Base-by-base conservation (phyloP, 2,329 filamentous ascomycete species). In the Leptographium wingfieldii region DNA sequence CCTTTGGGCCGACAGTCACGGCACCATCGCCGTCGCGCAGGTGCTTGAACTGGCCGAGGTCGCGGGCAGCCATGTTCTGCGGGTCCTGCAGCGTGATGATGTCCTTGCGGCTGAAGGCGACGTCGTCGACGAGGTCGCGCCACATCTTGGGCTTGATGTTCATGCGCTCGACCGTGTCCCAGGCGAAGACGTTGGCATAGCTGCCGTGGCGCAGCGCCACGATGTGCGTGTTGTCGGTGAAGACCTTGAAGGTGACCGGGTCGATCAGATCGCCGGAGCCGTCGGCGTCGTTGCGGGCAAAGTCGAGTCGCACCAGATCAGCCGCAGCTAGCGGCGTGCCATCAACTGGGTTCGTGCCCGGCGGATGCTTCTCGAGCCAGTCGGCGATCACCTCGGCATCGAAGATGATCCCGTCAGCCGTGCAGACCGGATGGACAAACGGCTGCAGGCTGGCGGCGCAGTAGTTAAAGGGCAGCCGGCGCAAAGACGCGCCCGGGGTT, bases 141-240 rank as follows among this genome's bases (percentile, higher is more conserved):
- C 94, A 99, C 76, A 95, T 87, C 80, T 96, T 97, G 56, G 90
- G 81, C 76, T 97, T 97, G 73, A 99, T 87, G 72, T 99, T 99
- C 76, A 99, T 83, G 67, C 89, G 82, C 73, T 97, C 90, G 46
- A 99, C 84, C 1, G 95, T 99, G 68, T 99, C 95, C 83, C 87
- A 96, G 1, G 92, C 86, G 70, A 97, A 99, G 5, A 96, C 94
- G 73, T 99, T 99, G 56, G 92, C 92, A 61, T 92, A 92, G 59
- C 80, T 87, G 59, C 83, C 84, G 72, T 88, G 84, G 60, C 84
- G 81, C 64, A 99, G 79, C 19, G 92, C 92, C 54, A 97, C 90
- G 61, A 99, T 90, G 72, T 97, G 94, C 4, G 94, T 97, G 73
- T 97, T 97, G 71, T 99, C 91, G 55, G 94, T 99, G 68, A 99